A percentile compares a stretch with the other conserved stretches of the same genome.
Conservation (phyloP, 2,329 filamentous ascomycete species). For the Exophiala calicioides region DNA sequence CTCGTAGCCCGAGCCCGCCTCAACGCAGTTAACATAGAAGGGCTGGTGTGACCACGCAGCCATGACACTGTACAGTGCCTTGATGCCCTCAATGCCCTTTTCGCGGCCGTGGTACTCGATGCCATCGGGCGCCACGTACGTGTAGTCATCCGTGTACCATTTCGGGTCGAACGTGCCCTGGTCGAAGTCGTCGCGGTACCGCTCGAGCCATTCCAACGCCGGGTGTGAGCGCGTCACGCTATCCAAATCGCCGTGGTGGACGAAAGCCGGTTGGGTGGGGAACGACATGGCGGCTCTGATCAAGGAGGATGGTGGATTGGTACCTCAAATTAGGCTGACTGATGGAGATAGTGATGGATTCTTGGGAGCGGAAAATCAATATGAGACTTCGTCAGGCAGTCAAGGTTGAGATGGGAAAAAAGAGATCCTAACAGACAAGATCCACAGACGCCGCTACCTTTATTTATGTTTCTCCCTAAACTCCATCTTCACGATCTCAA, state of each 20-base stretch:
- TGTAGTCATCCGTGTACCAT: neutral
- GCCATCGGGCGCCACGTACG: neutral
- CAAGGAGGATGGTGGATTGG: too few species aligned
- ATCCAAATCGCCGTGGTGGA: neutral
- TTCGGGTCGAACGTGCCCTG: neutral
- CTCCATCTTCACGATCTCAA: too few species aligned
- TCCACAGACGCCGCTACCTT: too few species aligned
- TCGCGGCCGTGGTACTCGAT: conserved; percentile 1
- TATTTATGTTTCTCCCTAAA: too few species aligned
- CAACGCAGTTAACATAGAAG: neutral
- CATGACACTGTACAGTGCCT: neutral
- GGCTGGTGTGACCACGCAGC: neutral
- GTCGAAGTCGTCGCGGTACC: conserved; percentile 1
- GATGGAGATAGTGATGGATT: too few species aligned
- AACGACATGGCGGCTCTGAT: too few species aligned
- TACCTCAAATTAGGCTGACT: too few species aligned
- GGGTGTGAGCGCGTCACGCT: neutral
- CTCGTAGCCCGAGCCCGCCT: neutral
- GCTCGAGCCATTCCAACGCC: neutral
- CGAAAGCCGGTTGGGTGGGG: neutral
- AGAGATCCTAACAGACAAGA: too few species aligned
- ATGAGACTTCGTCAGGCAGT: too few species aligned
- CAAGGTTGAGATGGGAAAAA: too few species aligned
- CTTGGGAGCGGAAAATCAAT: too few species aligned
- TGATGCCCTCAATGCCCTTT: neutral